Conservation (phyloP, 768 basidiomycete genomes). For the Leccinum variicolor region DNA sequence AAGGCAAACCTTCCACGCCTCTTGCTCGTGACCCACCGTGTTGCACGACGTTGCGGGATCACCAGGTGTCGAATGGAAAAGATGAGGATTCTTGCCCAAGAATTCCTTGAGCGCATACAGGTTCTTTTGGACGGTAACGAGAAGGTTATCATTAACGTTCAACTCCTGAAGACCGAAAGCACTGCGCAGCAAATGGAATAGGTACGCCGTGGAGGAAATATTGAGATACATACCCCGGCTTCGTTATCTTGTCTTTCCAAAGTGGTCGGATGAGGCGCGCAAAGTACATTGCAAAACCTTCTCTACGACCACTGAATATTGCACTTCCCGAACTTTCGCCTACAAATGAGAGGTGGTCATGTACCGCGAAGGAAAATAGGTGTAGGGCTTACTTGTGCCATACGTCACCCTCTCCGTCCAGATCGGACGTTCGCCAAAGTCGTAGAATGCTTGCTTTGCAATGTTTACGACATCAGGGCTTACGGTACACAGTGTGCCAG, state of each 20-base stretch:
- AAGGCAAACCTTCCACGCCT: conserved; percentile 77
- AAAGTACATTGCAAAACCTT: conserved; percentile 86
- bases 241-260: conserved; percentile 82
- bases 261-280: conserved; percentile 80
- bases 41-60: conserved; percentile 57
- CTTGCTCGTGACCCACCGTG: conserved; percentile 65
- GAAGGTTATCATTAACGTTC: conserved; percentile 56
- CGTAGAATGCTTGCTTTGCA: conserved; percentile 85
- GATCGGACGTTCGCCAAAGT: conserved; percentile 79
- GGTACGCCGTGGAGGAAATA: not conserved
- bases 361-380: not conserved
- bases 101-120: conserved; percentile 73
- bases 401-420: conserved; percentile 79
- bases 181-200: conserved; percentile 27
- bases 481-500: conserved; percentile 47
- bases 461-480: conserved; percentile 62
- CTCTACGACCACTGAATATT: conserved; percentile 82
- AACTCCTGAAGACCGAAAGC: conserved; percentile 49
- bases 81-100: conserved; percentile 74
- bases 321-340: conserved; percentile 71
- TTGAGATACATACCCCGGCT: conserved; percentile 44
- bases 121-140: conserved; percentile 78
- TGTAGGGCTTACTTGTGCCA: conserved; percentile 54
- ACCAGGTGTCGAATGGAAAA: conserved; percentile 80
- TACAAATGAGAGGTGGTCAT: conserved; percentile 19